A percentile compares a stretch with the other conserved stretches of the same genome.
Evolutionary conservation across 371 early-diverging fungal genomes (phyloP).

Genomic region (Mucor irregularis): DNA sequence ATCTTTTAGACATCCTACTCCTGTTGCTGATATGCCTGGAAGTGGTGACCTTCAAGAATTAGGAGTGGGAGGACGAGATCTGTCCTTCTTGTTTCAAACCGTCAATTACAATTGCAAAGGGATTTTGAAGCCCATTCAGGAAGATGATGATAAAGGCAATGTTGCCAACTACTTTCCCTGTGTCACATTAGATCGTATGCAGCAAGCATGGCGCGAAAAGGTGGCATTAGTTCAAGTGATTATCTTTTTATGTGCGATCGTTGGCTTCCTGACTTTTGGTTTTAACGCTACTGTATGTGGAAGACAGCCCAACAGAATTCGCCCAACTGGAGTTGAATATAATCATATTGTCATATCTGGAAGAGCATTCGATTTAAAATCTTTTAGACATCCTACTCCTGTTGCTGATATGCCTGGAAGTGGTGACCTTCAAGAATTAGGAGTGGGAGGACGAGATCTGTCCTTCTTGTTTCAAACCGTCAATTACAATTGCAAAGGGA

Average conservation of each 20-base stretch:
- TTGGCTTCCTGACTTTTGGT: constrained; percentile 71
- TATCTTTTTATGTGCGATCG: constrained; percentile 56
- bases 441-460: constrained; percentile 74
- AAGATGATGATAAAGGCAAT: constrained; percentile 50
- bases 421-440: constrained; percentile 61
- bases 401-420: constrained; percentile 38
- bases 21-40: constrained; percentile 36
- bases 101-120: constrained; percentile 71
- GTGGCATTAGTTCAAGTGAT: constrained; percentile 79
- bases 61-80: constrained; percentile 71
- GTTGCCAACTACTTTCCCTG: constrained; percentile 78
- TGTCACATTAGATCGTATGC: constrained; percentile 58
- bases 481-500: constrained; percentile 67
- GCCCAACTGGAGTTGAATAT: constrained; percentile 46
- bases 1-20: constrained; percentile 41
- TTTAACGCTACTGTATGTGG: constrained; percentile 65
- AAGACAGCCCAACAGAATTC: constrained; percentile 52
- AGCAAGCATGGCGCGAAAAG: constrained; percentile 95
- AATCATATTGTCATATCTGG: constrained; percentile 57
- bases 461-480: constrained; percentile 80
- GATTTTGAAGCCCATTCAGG: constrained; percentile 49
- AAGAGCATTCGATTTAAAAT: constrained; percentile 52
- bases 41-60: constrained; percentile 61
- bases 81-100: constrained; percentile 79
- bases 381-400: constrained; percentile 43